phyloP scores from a whole-genome alignment of 352 stramenopile genomes.

The Phytophthora fragariaefolia region DNA sequence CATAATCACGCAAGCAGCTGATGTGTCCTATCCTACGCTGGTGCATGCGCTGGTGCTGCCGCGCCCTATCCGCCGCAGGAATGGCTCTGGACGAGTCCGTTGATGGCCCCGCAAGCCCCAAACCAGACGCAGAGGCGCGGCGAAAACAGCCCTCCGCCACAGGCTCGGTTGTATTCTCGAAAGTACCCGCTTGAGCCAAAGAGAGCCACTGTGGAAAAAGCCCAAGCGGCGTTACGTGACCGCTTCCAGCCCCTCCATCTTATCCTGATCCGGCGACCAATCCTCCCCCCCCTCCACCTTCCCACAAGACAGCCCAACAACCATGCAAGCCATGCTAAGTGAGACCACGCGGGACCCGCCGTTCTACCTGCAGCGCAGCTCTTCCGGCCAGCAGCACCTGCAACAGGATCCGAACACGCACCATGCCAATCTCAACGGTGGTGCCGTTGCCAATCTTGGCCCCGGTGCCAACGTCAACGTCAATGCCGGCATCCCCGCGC shows the following conservation, averaged over 20 bases:
- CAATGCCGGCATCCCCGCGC: constrained; percentile 10
- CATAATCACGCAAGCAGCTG: constrained; percentile 42
- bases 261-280: not conserved
- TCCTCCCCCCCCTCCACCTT: not conserved
- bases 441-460: constrained; percentile 39
- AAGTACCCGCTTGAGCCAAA: constrained; percentile 38
- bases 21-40: constrained; percentile 39
- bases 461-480: constrained; percentile 33
- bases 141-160: constrained; percentile 20
- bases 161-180: constrained; percentile 39
- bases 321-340: constrained; percentile 48
- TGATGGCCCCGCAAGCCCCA: constrained; percentile 35
- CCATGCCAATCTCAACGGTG: constrained; percentile 35
- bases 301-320: constrained; percentile 12
- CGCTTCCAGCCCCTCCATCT: constrained; percentile 9
- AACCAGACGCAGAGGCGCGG: constrained; percentile 33
- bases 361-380: constrained; percentile 46
- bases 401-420: constrained; percentile 23
- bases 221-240: constrained; percentile 27
- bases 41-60: constrained; percentile 21
- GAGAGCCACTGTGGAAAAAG: constrained; percentile 43
- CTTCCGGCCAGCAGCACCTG: constrained; percentile 18
- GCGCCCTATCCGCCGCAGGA: constrained; percentile 24
- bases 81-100: constrained; percentile 40
- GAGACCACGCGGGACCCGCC: constrained; percentile 35